Conservation (phyloP, 176 grass and related monocot species). For the Rhynchospora tenuis region DNA sequence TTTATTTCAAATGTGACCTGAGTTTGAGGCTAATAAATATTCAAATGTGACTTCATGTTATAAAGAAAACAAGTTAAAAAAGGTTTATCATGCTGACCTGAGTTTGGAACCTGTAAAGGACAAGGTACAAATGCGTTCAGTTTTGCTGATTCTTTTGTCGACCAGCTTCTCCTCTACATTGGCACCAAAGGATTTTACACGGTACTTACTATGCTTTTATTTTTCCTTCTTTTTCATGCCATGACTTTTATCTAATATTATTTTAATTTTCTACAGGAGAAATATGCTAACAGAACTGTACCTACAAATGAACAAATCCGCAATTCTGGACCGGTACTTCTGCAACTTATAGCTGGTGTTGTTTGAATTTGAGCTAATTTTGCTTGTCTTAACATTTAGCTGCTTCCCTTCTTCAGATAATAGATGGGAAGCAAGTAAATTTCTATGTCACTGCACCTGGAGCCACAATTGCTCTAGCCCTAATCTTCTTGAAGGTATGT, state of each 20-base stretch:
- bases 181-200: constrained; percentile 68
- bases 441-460: constrained; percentile 96
- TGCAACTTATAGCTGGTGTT: constrained; percentile 11
- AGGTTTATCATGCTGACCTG: neutral
- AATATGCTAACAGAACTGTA: constrained; percentile 31
- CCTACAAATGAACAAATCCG: constrained; percentile 45
- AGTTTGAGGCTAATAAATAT: neutral
- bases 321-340: constrained; percentile 61
- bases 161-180: constrained; percentile 79
- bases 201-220: constrained; percentile 45
- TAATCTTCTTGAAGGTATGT: constrained; percentile 84
- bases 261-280: constrained; percentile 49
- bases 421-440: constrained; percentile 86
- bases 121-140: constrained; percentile 64
- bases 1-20: no score
- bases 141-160: constrained; percentile 80
- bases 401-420: constrained; percentile 48
- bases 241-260: constrained; percentile 4
- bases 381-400: constrained; percentile 3
- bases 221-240: neutral
- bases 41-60: neutral
- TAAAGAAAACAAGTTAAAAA: neutral
- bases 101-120: constrained; percentile 36
- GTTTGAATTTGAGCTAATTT: constrained; percentile 20
- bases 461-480: constrained; percentile 87